phyloP scores from a whole-genome alignment of 2,329 filamentous ascomycete species.

The Emmonsia crescens region DNA sequence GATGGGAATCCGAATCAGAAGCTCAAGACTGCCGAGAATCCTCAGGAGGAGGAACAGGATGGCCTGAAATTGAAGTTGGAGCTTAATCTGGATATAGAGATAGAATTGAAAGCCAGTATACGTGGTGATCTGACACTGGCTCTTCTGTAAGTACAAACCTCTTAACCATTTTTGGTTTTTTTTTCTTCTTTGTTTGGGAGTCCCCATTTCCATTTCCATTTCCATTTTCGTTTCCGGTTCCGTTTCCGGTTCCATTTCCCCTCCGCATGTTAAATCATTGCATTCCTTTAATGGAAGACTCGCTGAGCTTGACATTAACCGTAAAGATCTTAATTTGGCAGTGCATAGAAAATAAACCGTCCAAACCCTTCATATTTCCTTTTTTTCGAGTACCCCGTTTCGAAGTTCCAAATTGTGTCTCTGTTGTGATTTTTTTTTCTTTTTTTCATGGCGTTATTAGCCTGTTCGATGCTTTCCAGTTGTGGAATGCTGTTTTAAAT shows the following conservation, averaged over 20 bases:
- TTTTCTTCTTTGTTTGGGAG: background rate
- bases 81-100: slow-evolving; percentile 52
- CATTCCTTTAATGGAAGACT: background rate
- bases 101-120: slow-evolving; percentile 55
- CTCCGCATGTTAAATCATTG: background rate
- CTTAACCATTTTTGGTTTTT: background rate
- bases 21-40: slow-evolving; percentile 21
- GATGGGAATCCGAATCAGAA: slow-evolving; percentile 40
- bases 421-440: background rate
- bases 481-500: background rate
- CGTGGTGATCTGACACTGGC: slow-evolving; percentile 52
- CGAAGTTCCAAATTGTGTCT: background rate
- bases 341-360: slow-evolving; percentile 2
- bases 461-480: background rate
- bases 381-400: background rate
- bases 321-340: slow-evolving; percentile 3
- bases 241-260: slow-evolving; percentile 3
- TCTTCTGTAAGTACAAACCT: slow-evolving; percentile 30
- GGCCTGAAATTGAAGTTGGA: slow-evolving; percentile 47
- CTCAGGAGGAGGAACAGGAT: slow-evolving; percentile 24
- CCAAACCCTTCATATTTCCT: background rate
- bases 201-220: background rate
- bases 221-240: background rate
- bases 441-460: background rate
- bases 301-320: slow-evolving; percentile 2